Base-by-base conservation (phyloP, 179 eudicot genomes). In the Dionaea muscipula region DNA sequence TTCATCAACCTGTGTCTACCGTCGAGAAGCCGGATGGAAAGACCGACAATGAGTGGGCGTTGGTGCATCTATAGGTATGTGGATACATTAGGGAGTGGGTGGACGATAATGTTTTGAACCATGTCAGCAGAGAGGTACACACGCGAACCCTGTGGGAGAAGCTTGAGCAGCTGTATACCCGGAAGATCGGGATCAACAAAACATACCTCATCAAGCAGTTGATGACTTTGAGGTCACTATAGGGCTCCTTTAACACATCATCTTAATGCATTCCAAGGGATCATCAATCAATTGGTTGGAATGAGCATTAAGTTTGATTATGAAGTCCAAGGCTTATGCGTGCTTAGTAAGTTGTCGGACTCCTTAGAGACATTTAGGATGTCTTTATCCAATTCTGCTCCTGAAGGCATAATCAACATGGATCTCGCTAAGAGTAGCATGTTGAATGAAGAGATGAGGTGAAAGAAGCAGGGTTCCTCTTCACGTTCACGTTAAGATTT, bases 101-200 rank as follows among this genome's bases (percentile, higher is more conserved):
- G 0, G 73, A 68, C 45, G 51, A 68, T 39, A 57, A 63, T 62
- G 56, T 68, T 52, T 58, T 43, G 26, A 62, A 68, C 53, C 64
- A 68, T 43, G 56, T 68, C 12, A 56, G 19, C 22, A 46, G 19
- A 18, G 75, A 65, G 24, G 45, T 33, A 18, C 21, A 65, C 44
- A 62, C 66, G 12, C 50, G 40, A 9, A 18, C 44, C 11, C 26
- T 71, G 27, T 68, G 67, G 72, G 21, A 19, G 2, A 66, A 61
- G 20, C 65, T 71, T 57, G 61, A 62, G 31, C 16, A 44, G 21
- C 48, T 66, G 24, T 66, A 71, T 57, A 64, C 68, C 11, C 37
- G 52, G 4, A 66, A 71, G 33, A 61, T 26, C 2, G 57, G 64
- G 0, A 71, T 60, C 28, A 65, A 70, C 22, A 60, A 70, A 13